Evolutionary conservation across 352 stramenopile species (phyloP).

Genomic region (Globisporangium irregulare): DNA sequence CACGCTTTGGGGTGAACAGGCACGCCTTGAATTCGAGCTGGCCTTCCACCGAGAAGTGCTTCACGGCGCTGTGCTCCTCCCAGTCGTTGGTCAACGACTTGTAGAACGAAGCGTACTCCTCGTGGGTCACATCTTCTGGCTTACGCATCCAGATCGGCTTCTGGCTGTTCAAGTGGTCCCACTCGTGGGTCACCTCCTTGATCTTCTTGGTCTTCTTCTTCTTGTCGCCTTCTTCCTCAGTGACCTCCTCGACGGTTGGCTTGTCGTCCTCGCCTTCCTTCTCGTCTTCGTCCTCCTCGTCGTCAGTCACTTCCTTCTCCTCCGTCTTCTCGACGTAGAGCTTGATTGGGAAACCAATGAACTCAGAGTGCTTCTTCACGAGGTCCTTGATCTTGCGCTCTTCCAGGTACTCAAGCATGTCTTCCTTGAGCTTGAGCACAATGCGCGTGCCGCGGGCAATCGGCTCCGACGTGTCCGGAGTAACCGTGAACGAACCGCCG

Average conservation of each 20-base stretch:
- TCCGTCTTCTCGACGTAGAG: constrained; percentile 99
- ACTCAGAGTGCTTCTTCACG: constrained; percentile 99
- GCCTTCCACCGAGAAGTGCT: constrained; percentile 99
- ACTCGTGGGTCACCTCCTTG: constrained; percentile 98
- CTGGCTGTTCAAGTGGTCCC: constrained; percentile 99
- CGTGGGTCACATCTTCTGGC: constrained; percentile 97
- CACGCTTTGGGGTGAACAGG: constrained; percentile 98
- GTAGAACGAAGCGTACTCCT: constrained; percentile 99
- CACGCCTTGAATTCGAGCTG: constrained; percentile 99
- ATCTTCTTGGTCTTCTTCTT: constrained; percentile 98
- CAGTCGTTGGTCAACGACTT: constrained; percentile 99
- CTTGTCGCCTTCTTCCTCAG: constrained; percentile 96
- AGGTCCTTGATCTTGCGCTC: constrained; percentile 98
- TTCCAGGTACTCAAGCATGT: constrained; percentile 99
- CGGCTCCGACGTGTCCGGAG: constrained; percentile 82
- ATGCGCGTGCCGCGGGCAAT: constrained; percentile 94
- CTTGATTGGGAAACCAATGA: constrained; percentile 99
- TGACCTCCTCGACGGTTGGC: constrained; percentile 97
- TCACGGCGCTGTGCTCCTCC: constrained; percentile 97
- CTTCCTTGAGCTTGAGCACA: constrained; percentile 98
- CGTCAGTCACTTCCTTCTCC: constrained; percentile 99
- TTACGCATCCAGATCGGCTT: constrained; percentile 99
- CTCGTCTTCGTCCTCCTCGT: constrained; percentile 97
- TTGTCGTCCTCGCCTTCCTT: constrained; percentile 95
- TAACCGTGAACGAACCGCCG: constrained; percentile 97